Conservation (phyloP, 2,329 filamentous ascomycete genomes). For the Microcera coccophila region DNA sequence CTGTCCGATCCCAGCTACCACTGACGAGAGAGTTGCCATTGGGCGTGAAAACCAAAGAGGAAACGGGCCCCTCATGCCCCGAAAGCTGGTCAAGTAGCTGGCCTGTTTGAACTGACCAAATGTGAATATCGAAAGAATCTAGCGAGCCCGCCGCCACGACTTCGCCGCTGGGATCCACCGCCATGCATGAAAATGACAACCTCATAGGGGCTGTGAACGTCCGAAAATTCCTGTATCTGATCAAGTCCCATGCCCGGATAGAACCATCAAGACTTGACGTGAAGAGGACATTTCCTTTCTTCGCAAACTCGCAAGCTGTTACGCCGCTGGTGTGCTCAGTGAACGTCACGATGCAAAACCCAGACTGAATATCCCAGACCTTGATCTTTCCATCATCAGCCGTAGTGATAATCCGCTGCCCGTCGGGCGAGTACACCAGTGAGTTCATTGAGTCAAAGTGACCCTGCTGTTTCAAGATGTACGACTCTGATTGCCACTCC, state of each 20-base stretch:
- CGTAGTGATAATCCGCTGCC: slow-evolving; percentile 86
- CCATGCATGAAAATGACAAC: slow-evolving; percentile 87
- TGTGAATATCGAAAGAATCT: slow-evolving; percentile 94
- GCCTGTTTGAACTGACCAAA: slow-evolving; percentile 97
- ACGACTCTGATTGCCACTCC: slow-evolving; percentile 99
- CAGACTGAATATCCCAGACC: slow-evolving; percentile 94
- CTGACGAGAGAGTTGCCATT: slow-evolving; percentile 81
- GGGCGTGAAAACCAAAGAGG: slow-evolving; percentile 80
- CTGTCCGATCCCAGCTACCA: slow-evolving; percentile 95
- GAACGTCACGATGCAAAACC: slow-evolving; percentile 97
- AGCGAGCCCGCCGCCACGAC: slow-evolving; percentile 92
- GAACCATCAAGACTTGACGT: slow-evolving; percentile 94
- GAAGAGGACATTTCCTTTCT: slow-evolving; percentile 92
- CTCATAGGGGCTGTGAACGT: slow-evolving; percentile 93
- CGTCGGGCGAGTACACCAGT: slow-evolving; percentile 88
- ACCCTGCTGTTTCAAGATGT: slow-evolving; percentile 96
- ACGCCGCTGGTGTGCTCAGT: slow-evolving; percentile 95
- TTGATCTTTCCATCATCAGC: slow-evolving; percentile 98
- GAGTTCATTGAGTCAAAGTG: slow-evolving; percentile 96
- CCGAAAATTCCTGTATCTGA: slow-evolving; percentile 93
- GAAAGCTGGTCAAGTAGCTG: slow-evolving; percentile 87
- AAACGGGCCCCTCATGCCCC: slow-evolving; percentile 92
- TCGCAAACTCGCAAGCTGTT: slow-evolving; percentile 90
- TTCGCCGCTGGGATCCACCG: slow-evolving; percentile 95
- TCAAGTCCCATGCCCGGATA: slow-evolving; percentile 90